Evolutionary conservation across 306 rosid species (phyloP), one percentile per base, ranked within the genome.

Genomic region (Betula pendula): DNA sequence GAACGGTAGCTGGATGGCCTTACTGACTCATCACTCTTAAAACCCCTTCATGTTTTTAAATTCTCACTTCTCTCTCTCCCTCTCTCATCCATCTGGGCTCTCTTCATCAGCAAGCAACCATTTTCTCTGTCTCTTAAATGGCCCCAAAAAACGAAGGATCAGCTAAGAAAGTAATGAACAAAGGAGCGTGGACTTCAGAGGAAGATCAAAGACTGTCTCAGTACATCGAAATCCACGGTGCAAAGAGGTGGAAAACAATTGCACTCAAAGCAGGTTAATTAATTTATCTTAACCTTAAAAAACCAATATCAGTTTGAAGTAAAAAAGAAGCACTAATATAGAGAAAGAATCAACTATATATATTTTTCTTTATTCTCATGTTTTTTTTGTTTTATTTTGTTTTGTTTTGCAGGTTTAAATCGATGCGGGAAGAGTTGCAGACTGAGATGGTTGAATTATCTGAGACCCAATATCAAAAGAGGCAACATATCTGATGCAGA

Each of bases 381-480:
- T n/a, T n/a, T 29, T 51, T 11, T 5, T 65, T 27, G 27, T 4
- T 4, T 11, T 16, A 7, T 38, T 12, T 8, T 38, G 22, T 50
- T 52, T 71, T 75, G 12, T 52, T 47, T 73, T 62, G 68, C 68
- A 86, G 89, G 87, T 65, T 69, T 85, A 15, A 82, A 85, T 45
- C 81, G 91, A 51, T 77, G 89, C 17, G 91, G 90, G 47, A 90
- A 90, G 84, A 90, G 94, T 82, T 90, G 91, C 75, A 85, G 90
- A 42, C 52, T 90, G 83, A 71, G 94, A 82, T 90, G 94, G 94
- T 47, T 90, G 55, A 90, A 90, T 67, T 90, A 90, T 76, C 86
- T 87, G 24, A 85, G 91, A 70, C 94, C 94, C 68, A 87, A 90
- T 65, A 90, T 90, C 81, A 90, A 90, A 83, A 85, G 91, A 72